phyloP scores from a whole-genome alignment of 2,329 filamentous ascomycete genomes.

The Penicillium frequentans region DNA sequence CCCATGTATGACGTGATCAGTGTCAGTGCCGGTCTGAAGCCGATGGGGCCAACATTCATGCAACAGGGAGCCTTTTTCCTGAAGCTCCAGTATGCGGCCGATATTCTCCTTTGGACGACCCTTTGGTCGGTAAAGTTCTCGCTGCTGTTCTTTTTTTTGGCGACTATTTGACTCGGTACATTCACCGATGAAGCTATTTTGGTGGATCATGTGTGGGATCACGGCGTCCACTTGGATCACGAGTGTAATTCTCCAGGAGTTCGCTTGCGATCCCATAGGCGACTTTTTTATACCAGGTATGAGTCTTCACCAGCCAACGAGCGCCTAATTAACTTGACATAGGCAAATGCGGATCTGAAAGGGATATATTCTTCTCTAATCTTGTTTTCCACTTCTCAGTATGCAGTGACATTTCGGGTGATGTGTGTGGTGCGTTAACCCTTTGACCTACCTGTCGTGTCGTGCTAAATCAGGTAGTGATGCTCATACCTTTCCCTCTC shows the following conservation, averaged over 20 bases:
- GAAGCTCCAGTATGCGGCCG: not conserved
- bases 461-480: not conserved
- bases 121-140: not conserved
- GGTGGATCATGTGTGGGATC: not conserved
- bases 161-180: not conserved
- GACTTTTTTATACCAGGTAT: not conserved
- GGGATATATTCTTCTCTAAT: not conserved
- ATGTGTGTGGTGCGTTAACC: not conserved
- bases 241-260: not conserved
- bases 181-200: not conserved
- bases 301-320: not conserved
- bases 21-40: not conserved
- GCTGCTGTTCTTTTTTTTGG: not conserved
- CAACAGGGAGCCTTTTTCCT: not conserved
- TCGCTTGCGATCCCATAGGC: not conserved
- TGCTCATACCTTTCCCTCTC: not conserved
- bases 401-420: not conserved
- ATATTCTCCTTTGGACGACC: not conserved
- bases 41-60: not conserved
- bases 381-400: not conserved
- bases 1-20: not conserved
- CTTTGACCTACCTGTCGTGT: not conserved
- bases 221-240: not conserved
- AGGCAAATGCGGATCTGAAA: not conserved
- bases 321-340: not conserved